Conservation (phyloP, 2,329 filamentous ascomycete species). For the Cadophora sp. region DNA sequence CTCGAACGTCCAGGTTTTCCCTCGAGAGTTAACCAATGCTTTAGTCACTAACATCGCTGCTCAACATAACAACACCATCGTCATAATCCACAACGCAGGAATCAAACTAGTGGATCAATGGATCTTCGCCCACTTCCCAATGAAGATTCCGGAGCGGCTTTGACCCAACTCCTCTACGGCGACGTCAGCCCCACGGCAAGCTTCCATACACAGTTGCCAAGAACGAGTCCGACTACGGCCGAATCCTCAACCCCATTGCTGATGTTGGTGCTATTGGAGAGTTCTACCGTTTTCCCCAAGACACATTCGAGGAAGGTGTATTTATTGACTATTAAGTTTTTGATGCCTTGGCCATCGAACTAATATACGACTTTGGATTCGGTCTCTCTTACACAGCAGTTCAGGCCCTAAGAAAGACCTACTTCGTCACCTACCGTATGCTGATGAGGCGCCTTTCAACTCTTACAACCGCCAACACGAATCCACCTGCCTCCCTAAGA, state of each 20-base stretch:
- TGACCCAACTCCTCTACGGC: conserved; percentile 68
- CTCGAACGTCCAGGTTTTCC: conserved; percentile 64
- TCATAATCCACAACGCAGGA: conserved; percentile 70
- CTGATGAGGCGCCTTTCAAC: too few species aligned
- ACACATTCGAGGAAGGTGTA: conserved; percentile 56
- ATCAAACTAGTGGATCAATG: conserved; percentile 63
- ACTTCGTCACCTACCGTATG: too few species aligned
- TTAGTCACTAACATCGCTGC: conserved; percentile 60
- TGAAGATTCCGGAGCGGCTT: conserved; percentile 65
- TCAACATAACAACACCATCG: conserved; percentile 65
- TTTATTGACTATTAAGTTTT: conserved; percentile 61
- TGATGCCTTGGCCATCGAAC: conserved; percentile 47
- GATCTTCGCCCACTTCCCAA: conserved; percentile 65
- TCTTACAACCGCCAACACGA: too few species aligned
- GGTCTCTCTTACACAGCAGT: conserved; percentile 65
- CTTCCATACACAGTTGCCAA: conserved; percentile 66
- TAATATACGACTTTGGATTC: conserved; percentile 51
- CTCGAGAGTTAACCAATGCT: conserved; percentile 65
- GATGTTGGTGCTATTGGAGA: conserved; percentile 43
- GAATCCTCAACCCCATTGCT: conserved; percentile 53
- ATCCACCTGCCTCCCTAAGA: too few species aligned
- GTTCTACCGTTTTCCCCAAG: conserved; percentile 57
- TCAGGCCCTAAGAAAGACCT: too few species aligned
- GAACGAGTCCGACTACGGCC: conserved; percentile 59
- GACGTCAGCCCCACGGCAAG: conserved; percentile 57